Evolutionary conservation across 352 stramenopile species (phyloP).

Genomic region (Globisporangium solare): DNA sequence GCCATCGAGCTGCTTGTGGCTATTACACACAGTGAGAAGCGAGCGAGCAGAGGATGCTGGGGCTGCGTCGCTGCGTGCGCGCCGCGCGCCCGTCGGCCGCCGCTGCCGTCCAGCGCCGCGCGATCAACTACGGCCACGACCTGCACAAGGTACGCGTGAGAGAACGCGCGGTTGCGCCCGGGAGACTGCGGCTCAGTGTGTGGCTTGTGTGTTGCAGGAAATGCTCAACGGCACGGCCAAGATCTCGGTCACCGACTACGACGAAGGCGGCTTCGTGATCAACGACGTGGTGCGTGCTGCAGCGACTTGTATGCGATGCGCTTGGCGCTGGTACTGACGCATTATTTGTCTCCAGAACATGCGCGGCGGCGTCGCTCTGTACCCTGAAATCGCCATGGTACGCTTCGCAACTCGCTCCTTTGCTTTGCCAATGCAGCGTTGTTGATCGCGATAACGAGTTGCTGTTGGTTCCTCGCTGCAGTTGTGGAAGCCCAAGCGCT

Average conservation of each 20-base stretch:
- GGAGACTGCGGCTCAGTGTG: not conserved
- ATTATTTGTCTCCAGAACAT: slow-evolving; percentile 33
- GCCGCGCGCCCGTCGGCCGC: slow-evolving; percentile 2
- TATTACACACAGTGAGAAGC: too few relatives aligned
- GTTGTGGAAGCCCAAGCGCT: slow-evolving; percentile 73
- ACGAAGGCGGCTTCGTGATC: slow-evolving; percentile 81
- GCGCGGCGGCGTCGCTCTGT: slow-evolving; percentile 64
- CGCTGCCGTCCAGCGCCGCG: slow-evolving; percentile 23
- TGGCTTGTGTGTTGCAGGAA: slow-evolving; percentile 34
- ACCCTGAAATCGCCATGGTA: slow-evolving; percentile 78
- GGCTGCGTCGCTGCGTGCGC: slow-evolving; percentile 10
- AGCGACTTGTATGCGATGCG: too few relatives aligned
- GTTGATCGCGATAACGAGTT: not conserved
- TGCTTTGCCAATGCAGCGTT: not conserved
- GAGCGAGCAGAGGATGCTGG: not conserved
- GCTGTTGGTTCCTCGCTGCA: slow-evolving; percentile 15
- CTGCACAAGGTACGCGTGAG: slow-evolving; percentile 59
- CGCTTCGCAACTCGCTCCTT: not conserved
- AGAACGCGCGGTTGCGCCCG: too few relatives aligned
- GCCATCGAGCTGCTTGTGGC: too few relatives aligned
- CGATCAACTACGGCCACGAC: slow-evolving; percentile 84
- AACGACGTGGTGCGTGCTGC: slow-evolving; percentile 41
- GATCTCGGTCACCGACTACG: slow-evolving; percentile 78
- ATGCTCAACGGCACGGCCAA: slow-evolving; percentile 81
- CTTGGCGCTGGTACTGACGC: too few relatives aligned